Percentiles rank a stretch among this genome's conserved stretches.
phyloP scores from a whole-genome alignment of 768 basidiomycete genomes.

The Boletus fagicola region DNA sequence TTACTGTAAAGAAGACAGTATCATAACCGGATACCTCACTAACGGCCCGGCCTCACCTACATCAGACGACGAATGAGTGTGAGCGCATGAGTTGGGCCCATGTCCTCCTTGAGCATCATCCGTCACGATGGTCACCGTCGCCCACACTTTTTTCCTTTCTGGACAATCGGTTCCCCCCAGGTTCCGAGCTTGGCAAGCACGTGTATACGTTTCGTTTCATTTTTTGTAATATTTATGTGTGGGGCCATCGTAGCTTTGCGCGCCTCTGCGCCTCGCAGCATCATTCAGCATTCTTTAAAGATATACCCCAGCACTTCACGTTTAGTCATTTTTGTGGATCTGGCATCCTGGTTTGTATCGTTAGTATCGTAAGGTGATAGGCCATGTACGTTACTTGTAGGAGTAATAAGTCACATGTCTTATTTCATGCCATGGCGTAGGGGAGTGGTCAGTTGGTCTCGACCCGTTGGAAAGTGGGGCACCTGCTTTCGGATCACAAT shows the following conservation, averaged over 20 bases:
- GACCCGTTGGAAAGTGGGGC: conserved; percentile 15
- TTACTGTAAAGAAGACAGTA: conserved; percentile 34
- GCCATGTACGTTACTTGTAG: conserved; percentile 14
- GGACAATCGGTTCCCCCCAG: background rate
- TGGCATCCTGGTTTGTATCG: conserved; percentile 25
- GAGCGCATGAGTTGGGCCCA: background rate
- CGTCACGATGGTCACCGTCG: conserved; percentile 5
- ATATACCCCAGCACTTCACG: conserved; percentile 23
- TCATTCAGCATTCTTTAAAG: conserved; percentile 12
- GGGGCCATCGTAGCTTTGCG: conserved; percentile 8
- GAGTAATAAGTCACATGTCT: conserved; percentile 11
- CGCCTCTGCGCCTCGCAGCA: conserved; percentile 12
- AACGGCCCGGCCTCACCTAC: conserved; percentile 30
- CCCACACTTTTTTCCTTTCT: background rate
- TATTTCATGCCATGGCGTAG: background rate
- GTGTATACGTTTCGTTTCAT: background rate
- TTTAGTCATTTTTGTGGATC: conserved; percentile 12
- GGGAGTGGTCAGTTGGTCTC: background rate
- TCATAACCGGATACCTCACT: conserved; percentile 36
- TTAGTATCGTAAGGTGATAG: conserved; percentile 15
- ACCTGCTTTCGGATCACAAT: conserved; percentile 7
- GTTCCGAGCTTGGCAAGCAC: conserved; percentile 1
- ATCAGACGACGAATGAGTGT: conserved; percentile 30
- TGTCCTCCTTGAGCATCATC: background rate
- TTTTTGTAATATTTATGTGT: conserved; percentile 21